phyloP scores from a whole-genome alignment of 1,284 basidiomycete species.

The Pulveroboletus sp. region DNA sequence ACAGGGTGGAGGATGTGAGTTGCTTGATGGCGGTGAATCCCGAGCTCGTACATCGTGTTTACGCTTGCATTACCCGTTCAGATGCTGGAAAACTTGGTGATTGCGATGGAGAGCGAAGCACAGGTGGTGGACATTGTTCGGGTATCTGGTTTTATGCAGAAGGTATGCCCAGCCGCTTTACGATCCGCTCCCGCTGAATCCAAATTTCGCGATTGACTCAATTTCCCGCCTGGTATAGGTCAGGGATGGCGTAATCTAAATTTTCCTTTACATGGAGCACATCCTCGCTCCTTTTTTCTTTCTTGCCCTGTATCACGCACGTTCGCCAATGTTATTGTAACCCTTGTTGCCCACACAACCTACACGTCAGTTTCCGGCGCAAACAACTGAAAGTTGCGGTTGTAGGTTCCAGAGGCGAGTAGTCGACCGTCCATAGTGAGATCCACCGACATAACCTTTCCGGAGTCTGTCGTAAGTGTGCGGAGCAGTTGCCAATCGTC shows the following conservation, averaged over 20 bases:
- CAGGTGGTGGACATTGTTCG: slow-evolving; percentile 81
- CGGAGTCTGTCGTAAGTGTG: slow-evolving; percentile 88
- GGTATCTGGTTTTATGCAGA: slow-evolving; percentile 88
- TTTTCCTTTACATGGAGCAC: slow-evolving; percentile 14
- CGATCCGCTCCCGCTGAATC: slow-evolving; percentile 9
- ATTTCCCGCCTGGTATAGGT: slow-evolving; percentile 40
- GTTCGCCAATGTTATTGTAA: slow-evolving; percentile 9
- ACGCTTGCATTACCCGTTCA: slow-evolving; percentile 35
- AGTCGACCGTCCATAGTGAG: slow-evolving; percentile 79
- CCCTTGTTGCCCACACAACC: slow-evolving; percentile 21
- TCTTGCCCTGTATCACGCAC: slow-evolving; percentile 16
- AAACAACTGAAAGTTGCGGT: slow-evolving; percentile 91
- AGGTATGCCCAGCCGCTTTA: slow-evolving; percentile 39
- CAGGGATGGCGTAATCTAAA: slow-evolving; percentile 64
- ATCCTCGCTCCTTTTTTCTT: slow-evolving; percentile 7
- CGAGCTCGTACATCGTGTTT: slow-evolving; percentile 15
- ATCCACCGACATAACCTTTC: slow-evolving; percentile 98
- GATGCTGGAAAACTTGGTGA: slow-evolving; percentile 86
- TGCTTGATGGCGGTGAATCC: slow-evolving; percentile 13
- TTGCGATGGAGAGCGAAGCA: slow-evolving; percentile 87
- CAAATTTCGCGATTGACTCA: slow-evolving; percentile 21
- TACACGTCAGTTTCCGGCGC: slow-evolving; percentile 56
- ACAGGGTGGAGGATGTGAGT: slow-evolving; percentile 87
- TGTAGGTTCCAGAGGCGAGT: slow-evolving; percentile 88
- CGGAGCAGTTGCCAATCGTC: slow-evolving; percentile 96